Evolutionary conservation across 345 rosid species (phyloP), one percentile per base, ranked within the genome.

Genomic region (Eucalyptus sp.): DNA sequence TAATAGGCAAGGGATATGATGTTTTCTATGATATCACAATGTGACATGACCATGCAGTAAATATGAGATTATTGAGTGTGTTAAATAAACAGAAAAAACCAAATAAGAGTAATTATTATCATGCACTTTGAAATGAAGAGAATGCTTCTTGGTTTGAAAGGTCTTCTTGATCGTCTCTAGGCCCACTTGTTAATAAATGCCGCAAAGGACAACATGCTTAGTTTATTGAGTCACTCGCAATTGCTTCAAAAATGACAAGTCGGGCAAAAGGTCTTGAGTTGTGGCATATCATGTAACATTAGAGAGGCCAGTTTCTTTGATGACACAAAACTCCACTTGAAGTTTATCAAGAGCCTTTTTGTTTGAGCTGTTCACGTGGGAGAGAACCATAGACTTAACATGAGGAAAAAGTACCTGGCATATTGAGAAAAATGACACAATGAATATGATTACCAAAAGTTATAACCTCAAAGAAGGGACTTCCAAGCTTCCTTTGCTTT

Each of bases 401-500:
- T 0, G 0, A 29, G 68, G 33, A 62, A 62, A 62, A 1, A 12
- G 33, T 12, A 62, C 0, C 31, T 62, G 0, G 1, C 17, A 62
- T 29, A 27, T 27, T 62, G 68, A 62, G 68, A 60, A 60, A 60
- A 60, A 27, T 3, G 25, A 52, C 10, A 52, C 0, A 52, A 52
- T 8, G 25, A 52, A 20, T 3, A 52, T 52, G 58, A 52, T 52
- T 52, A 52, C 25, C 0, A 20, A 0, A 20, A 52, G 58, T 52
- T 20, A 52, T 56, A 1, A 56, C 0, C 12, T 24, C 62, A 56
- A 56, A 24, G 13, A 56, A 56, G 0, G 29, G 10, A 56, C 62
- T 56, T 56, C 3, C 29, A 24, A 56, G 10, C 62, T 56, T 56
- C 24, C 1, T 13, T 29, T 56, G 13, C 13, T 56, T 56, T 1